These are phyloP conservation scores for Sporothrix schenckii DNA, from an alignment of 2,329 filamentous ascomycete species.

Conservation along the genomic window DNA sequence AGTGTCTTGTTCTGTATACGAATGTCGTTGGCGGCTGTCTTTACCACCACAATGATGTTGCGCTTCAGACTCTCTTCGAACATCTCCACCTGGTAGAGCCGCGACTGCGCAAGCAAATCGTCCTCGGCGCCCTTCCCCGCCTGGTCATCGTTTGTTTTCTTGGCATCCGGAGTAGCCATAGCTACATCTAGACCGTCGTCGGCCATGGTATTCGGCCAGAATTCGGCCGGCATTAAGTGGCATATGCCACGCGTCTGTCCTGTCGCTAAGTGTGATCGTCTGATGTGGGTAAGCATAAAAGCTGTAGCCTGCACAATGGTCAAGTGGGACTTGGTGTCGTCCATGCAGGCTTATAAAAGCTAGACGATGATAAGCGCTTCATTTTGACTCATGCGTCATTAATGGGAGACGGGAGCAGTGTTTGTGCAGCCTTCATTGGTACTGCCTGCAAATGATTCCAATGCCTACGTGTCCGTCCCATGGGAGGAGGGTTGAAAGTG, in stretches of 20 bases:
- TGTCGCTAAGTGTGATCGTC: background rate
- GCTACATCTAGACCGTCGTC: background rate
- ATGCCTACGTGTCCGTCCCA: background rate
- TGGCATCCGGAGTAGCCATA: background rate
- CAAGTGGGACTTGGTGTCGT: background rate
- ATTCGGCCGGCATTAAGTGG: background rate
- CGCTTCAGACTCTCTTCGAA: slow-evolving; percentile 66
- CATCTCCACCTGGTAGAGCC: slow-evolving; percentile 78
- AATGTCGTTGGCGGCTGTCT: background rate
- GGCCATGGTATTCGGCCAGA: background rate
- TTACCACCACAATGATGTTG: slow-evolving; percentile 73
- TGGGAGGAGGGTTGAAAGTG: background rate
- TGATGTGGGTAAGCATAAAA: background rate
- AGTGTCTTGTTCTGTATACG: too few species aligned
- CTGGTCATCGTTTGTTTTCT: too few species aligned
- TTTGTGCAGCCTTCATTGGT: slow-evolving; percentile 1
- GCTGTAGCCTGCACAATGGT: background rate
- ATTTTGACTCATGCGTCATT: background rate
- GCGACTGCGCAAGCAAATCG: slow-evolving; percentile 14
- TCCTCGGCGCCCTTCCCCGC: slow-evolving; percentile 4
- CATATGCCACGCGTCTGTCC: background rate
- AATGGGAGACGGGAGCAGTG: background rate
- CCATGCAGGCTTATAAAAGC: slow-evolving; percentile 10
- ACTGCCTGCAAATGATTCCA: slow-evolving; percentile 3
- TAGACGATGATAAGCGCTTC: background rate